Base-by-base conservation (phyloP, 139 green algal genomes). In the Chlamydomonas sp. region DNA sequence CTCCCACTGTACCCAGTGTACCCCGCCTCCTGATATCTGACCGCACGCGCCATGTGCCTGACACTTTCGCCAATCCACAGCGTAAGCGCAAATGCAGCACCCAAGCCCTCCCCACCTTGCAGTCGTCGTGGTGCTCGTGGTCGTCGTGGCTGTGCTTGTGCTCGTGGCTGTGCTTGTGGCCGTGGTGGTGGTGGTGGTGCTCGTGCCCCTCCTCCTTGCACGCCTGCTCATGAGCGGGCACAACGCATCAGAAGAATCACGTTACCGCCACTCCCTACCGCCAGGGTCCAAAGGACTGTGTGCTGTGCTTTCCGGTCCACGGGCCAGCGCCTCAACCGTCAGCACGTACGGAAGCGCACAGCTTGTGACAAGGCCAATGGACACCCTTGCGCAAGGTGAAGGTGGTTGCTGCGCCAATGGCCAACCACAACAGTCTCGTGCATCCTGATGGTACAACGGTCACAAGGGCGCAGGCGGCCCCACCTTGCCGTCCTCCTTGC, bases 121-220 rank as follows among this genome's bases (percentile, higher is more conserved):
- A 75, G 63, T 88, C 57, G n/a, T 91, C 73, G 59, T 91, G 90
- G 58, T 82, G 67, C 62, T 63, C 73, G 80, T 87, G 57, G 73
- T 89, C 80, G 57, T 73, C 66, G 85, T 92, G 82, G 8, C 49
- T 61, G 83, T 89, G 72, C 49, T 85, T 84, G 57, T 92, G 78
- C 18, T 88, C 79, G 84, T 94, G 83, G 0, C 20, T 75, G 78
- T 95, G 87, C 12, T 91, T 66, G 74, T 96, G 89, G 63, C 80
- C 73, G 71, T 94, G 86, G 2, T 94, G 64, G 73, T 85, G 77
- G 63, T 90, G 82, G 14, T 91, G 61, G 84, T 94, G 86, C 9
- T 83, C 85, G 8, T 94, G 77, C 8, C 63, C 67, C 71, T 72
- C 82, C 60, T 10, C 59, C 1, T 63, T 14, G 69, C 69, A 76